Conservation (phyloP, 306 rosid genomes). For the Trichosanthes cucumerina region DNA sequence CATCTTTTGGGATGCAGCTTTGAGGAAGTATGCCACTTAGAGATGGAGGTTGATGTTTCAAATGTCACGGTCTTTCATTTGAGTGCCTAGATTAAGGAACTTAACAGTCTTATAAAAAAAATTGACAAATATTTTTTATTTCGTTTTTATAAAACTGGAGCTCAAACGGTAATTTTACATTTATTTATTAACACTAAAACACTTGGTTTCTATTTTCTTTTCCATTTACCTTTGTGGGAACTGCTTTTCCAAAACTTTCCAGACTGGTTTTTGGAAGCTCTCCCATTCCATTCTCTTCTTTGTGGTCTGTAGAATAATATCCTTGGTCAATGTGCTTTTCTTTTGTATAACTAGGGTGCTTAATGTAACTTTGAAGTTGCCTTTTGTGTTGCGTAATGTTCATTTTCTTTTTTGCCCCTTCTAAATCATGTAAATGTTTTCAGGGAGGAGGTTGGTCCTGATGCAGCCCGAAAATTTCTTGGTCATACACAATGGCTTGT, state of each 20-base stretch:
- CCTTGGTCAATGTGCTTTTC: not conserved
- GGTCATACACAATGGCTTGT: conserved; percentile 99
- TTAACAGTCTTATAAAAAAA: not conserved
- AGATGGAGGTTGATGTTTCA: not conserved
- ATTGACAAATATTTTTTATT: not conserved
- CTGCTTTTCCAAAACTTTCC: not conserved
- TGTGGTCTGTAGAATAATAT: not conserved
- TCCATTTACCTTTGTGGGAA: not conserved
- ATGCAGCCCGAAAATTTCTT: conserved; percentile 95
- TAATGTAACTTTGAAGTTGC: not conserved
- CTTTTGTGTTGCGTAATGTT: not conserved
- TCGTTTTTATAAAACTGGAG: not conserved
- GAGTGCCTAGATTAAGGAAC: not conserved
- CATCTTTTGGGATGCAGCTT: not conserved
- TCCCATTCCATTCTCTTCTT: not conserved
- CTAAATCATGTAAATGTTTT: conserved; percentile 13
- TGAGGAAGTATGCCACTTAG: not conserved
- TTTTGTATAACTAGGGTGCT: not conserved
- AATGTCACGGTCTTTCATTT: not conserved
- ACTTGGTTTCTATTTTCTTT: not conserved
- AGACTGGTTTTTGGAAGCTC: not conserved
- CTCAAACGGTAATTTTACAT: not conserved
- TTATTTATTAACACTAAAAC: not conserved
- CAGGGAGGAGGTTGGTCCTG: conserved; percentile 99
- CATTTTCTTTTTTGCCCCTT: not conserved